Conservation (phyloP, 176 grass and related monocot species). For the Rhynchospora pubera region DNA sequence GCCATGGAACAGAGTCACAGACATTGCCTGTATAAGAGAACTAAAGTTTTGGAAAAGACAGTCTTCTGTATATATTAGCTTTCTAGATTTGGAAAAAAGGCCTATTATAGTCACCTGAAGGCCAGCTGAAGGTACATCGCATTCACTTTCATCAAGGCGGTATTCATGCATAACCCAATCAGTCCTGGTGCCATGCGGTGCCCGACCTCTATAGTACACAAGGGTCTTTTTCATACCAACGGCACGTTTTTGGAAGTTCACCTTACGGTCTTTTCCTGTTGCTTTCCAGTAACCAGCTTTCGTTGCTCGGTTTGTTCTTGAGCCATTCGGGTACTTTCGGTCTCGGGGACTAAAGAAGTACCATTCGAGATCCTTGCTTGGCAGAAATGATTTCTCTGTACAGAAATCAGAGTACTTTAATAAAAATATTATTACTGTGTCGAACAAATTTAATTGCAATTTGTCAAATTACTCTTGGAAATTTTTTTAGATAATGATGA, state of each 20-base stretch:
- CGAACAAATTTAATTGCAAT: not conserved
- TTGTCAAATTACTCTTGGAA: not conserved
- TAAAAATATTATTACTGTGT: not conserved
- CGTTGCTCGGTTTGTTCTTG: constrained; percentile 93
- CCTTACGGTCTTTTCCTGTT: constrained; percentile 86
- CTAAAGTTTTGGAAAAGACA: not conserved
- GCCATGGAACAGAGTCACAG: not conserved
- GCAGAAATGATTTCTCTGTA: constrained; percentile 95
- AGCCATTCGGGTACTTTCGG: constrained; percentile 95
- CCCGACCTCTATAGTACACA: constrained; percentile 89
- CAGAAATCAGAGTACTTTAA: not conserved
- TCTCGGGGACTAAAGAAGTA: constrained; percentile 99
- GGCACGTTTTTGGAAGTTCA: constrained; percentile 61
- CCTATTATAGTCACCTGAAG: constrained; percentile 46
- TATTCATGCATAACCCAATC: constrained; percentile 99
- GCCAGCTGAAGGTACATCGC: constrained; percentile 52
- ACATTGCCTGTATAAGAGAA: not conserved
- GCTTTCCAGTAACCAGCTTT: constrained; percentile 98
- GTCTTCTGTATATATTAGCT: not conserved
- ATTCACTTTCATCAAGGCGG: constrained; percentile 91
- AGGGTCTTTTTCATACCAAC: constrained; percentile 97
- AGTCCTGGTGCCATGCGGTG: constrained; percentile 85
- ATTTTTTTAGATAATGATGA: not conserved
- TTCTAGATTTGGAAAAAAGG: not conserved
- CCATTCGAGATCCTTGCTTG: constrained; percentile 99